A percentile compares a stretch with the other conserved stretches of the same genome.
Evolutionary conservation across 2,329 filamentous ascomycete genomes (phyloP).

Genomic region (Venturia effusa): DNA sequence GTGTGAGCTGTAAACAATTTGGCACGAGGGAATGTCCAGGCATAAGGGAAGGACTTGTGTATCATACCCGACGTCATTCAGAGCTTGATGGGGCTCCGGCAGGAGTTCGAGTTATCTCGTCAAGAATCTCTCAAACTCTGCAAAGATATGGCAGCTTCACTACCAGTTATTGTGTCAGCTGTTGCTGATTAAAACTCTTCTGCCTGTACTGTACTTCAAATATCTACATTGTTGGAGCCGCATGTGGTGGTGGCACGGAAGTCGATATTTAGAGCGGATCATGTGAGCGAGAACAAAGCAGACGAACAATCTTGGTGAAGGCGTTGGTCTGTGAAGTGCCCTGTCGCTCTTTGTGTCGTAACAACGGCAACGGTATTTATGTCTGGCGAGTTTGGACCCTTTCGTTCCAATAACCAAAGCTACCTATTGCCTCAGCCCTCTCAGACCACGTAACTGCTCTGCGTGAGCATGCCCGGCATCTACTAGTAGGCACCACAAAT

Average conservation of each 20-base stretch:
- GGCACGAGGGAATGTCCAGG: neutral
- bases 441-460: conserved; percentile 2
- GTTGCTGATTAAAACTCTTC: neutral
- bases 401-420: neutral
- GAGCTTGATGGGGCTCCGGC: neutral
- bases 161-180: neutral
- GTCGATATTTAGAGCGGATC: neutral
- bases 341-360: neutral
- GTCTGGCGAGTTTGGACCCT: neutral
- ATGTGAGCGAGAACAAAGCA: neutral
- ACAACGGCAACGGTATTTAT: neutral
- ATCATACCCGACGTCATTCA: neutral
- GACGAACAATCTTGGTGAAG: neutral
- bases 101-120: neutral
- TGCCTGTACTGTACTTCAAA: neutral
- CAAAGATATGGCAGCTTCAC: neutral
- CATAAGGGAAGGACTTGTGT: neutral
- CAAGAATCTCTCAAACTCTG: neutral
- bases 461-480: neutral
- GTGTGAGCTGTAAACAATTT: neutral
- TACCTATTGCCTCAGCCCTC: neutral
- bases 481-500: neutral
- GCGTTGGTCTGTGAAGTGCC: neutral
- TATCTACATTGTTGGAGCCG: neutral
- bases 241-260: neutral